phyloP scores from a whole-genome alignment of 164 flowering plant genomes.

The Magnolia officinalis region DNA sequence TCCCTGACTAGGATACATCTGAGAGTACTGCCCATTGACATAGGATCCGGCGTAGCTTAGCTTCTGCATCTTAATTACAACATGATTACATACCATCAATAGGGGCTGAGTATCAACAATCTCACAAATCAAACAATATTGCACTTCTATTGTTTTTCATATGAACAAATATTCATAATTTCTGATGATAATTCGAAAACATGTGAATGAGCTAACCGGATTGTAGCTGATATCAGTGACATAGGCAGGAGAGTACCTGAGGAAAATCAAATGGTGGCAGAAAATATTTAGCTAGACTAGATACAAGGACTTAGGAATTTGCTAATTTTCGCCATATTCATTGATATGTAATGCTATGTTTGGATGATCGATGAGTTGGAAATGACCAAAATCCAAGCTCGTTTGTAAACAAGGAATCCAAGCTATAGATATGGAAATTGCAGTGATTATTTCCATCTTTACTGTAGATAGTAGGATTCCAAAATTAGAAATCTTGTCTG shows the following conservation, averaged over 20 bases:
- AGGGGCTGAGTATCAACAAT: not conserved
- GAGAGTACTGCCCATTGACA: conserved; percentile 61
- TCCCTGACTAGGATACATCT: conserved; percentile 60
- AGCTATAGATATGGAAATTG: no score
- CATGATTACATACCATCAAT: not conserved
- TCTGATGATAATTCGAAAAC: no score
- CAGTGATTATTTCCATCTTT: no score
- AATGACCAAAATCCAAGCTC: no score
- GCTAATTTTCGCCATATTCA: not conserved
- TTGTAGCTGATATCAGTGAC: conserved; percentile 58
- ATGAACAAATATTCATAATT: not conserved
- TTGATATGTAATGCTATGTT: no score
- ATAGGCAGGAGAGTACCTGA: conserved; percentile 67
- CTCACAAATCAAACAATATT: not conserved
- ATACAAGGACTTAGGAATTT: not conserved
- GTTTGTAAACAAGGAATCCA: no score
- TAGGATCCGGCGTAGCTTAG: conserved; percentile 59
- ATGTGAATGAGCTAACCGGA: conserved; percentile 38
- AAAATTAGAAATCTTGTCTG: no score
- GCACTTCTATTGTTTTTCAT: not conserved
- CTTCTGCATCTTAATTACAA: conserved; percentile 31
- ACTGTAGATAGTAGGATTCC: no score
- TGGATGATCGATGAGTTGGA: no score
- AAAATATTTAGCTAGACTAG: not conserved
- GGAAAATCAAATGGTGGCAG: not conserved